Evolutionary conservation across 1,139 yeast genomes (phyloP).

Genomic region (Pichia sp.): DNA sequence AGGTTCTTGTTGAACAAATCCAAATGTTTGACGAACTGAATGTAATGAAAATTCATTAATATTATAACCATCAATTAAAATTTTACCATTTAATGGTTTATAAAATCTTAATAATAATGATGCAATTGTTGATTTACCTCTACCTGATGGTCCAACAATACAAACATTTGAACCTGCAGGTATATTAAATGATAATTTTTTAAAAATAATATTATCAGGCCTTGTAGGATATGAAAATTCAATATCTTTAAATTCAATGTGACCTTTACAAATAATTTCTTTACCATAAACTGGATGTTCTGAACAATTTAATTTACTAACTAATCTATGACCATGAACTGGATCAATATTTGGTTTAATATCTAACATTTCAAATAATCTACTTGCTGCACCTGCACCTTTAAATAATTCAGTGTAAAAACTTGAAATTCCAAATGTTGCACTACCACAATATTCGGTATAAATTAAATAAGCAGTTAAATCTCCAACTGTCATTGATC

Average conservation of each 20-base stretch:
- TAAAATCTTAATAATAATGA: conserved; percentile 75
- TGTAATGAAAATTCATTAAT: conserved; percentile 66
- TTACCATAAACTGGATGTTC: conserved; percentile 10
- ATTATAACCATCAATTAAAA: conserved; percentile 64
- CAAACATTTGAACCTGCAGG: conserved; percentile 85
- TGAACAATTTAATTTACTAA: conserved; percentile 15
- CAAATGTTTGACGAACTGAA: conserved; percentile 61
- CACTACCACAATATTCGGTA: conserved; percentile 86
- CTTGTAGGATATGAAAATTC: conserved; percentile 83
- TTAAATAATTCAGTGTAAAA: conserved; percentile 93
- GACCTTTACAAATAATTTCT: conserved; percentile 34
- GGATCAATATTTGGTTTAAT: conserved; percentile 64
- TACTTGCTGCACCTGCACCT: conserved; percentile 93
- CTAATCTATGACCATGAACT: conserved; percentile 47
- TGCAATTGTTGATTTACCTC: conserved; percentile 89
- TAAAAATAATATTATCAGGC: conserved; percentile 64
- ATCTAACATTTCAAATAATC: conserved; percentile 83
- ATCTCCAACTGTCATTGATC: conserved; percentile 78
- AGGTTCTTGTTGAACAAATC: conserved; percentile 94
- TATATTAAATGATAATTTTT: conserved; percentile 57
- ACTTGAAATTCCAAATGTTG: conserved; percentile 83
- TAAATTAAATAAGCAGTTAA: conserved; percentile 89
- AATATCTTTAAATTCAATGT: conserved; percentile 59
- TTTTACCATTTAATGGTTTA: conserved; percentile 63
- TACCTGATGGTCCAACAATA: conserved; percentile 93